Base-by-base conservation (phyloP, 1,284 basidiomycete genomes). In the Violaceomyces palustris region DNA sequence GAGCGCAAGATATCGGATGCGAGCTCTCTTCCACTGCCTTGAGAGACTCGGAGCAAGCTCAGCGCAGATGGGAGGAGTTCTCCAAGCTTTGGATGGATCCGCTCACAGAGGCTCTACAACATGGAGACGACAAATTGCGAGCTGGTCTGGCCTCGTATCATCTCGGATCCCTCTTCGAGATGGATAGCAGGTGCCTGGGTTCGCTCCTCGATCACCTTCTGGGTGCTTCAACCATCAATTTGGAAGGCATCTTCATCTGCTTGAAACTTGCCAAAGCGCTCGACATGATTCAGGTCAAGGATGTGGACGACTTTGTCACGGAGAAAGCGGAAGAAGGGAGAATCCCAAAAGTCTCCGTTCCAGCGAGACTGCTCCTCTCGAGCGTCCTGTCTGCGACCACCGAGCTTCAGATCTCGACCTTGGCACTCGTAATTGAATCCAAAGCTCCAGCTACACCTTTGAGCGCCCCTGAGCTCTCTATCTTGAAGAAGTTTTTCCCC, bases 351-450 rank as follows among this genome's bases (percentile, higher is more conserved):
- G 46, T 63, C 18, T 26, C 46, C 10, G 49, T 66, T 8, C 63
- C 63, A 3, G 36, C 45, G 9, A 24, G 39, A 2, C 27, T 61
- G 34, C 45, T 63, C 26, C 43, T 45, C n/a, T 45, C 54, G 21
- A 63, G 63, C 49, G 47, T 66, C 18, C 28, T 51, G n/a, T 45
- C 54, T 3, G 42, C 51, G 8, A 46, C 45, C 7, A 47, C 53
- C n/a, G 60, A 62, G 39, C 40, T 66, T 18, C 60, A 59, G 31
- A 60, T 66, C 15, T 56, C 60, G 12, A 53, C 63, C 2, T 44
- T 64, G 2, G 57, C 57, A 10, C 40, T 66, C 28, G 47, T 53
- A 23, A 62, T 66, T 31, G 61, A 66, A 19, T 57, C 61, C 45
- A 61, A 55, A 40, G 56, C 61, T 1, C 64, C 64, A 6, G 57